Base-by-base conservation (phyloP, 257 asterid species). In the Thymus quinquecostatus region DNA sequence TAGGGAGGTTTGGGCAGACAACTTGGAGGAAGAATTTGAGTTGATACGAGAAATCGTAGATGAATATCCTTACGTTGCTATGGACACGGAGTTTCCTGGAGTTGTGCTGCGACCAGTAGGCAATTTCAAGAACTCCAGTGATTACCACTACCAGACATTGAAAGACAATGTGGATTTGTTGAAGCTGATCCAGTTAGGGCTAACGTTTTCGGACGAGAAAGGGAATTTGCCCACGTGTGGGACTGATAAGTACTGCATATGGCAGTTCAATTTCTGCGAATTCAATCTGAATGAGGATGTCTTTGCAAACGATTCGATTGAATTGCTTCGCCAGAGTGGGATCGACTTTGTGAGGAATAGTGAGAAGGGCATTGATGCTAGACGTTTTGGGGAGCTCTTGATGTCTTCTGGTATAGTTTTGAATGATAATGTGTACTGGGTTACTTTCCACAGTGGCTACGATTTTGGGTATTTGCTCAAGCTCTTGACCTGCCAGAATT, bases 11-110 rank as follows among this genome's bases (percentile, higher is more conserved):
- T 89, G 95, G 96, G 83, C 79, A 12, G 89, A 86, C 53, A 89
- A 87, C 64, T 78, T 89, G 70, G 96, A 87, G 34, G 84, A 89
- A 68, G 96, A 87, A 79, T 81, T 89, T 10, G 85, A 77, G 8
- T 63, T 86, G 78, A 87, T 89, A 69, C 85, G 90, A 2, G 86
- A 82, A 38, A 66, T 89, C 9, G 89, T 89, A 6, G 96, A 89
- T 75, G 83, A 81, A 0, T 86, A 81, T 67, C 95, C 96, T 0
- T 89, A 78, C 54, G 68, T 89, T 29, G 96, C 96, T 12, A 89
- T 89, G 96, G 96, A 89, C 66, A 89, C 96, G 0, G 96, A 89
- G 86, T 89, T 89, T 55, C 92, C 92, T 0, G 96, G 95, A 0
- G 76, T 87, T 21, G 89, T 87, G 48, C 76, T 84, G n/a, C 77